Evolutionary conservation across 2,329 filamentous ascomycete genomes (phyloP).

Genomic region (Pestalotiopsis sp.): DNA sequence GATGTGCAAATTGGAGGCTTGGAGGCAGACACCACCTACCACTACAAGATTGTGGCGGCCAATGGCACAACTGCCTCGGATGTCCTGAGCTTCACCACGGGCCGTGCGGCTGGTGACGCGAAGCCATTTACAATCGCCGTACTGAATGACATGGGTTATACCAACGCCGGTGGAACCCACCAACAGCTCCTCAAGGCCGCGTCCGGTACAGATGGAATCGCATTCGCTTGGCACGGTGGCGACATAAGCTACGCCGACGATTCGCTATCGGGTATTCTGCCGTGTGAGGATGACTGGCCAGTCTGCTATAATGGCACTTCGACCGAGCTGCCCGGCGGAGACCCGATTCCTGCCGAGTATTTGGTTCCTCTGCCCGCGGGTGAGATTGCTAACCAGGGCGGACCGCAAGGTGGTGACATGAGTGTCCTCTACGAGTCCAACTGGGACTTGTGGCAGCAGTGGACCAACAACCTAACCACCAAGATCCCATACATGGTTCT

Average conservation of each 20-base stretch:
- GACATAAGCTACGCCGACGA: constrained; percentile 63
- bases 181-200: constrained; percentile 3
- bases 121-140: constrained; percentile 4
- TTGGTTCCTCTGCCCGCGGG: constrained; percentile 49
- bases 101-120: constrained; percentile 2
- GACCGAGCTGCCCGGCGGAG: constrained; percentile 1
- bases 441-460: constrained; percentile 57
- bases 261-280: constrained; percentile 46
- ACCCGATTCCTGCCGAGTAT: constrained; percentile 29
- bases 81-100: constrained; percentile 5
- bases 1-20: constrained; percentile 1
- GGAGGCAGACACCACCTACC: neutral
- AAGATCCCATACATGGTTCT: constrained; percentile 59
- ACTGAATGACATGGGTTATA: constrained; percentile 9
- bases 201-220: neutral
- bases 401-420: constrained; percentile 8
- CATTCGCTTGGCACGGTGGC: constrained; percentile 47
- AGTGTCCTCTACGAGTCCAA: constrained; percentile 56
- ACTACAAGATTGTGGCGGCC: constrained; percentile 6
- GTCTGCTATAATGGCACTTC: constrained; percentile 10
- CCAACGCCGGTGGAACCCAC: constrained; percentile 6
- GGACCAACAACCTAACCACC: constrained; percentile 54
- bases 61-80: constrained; percentile 10
- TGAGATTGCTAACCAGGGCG: constrained; percentile 37
- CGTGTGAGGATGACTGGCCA: constrained; percentile 8